Percentiles rank a stretch among this genome's conserved stretches.
Conservation (phyloP, 148 eudicot genomes). For the Fagopyrum esculentum region DNA sequence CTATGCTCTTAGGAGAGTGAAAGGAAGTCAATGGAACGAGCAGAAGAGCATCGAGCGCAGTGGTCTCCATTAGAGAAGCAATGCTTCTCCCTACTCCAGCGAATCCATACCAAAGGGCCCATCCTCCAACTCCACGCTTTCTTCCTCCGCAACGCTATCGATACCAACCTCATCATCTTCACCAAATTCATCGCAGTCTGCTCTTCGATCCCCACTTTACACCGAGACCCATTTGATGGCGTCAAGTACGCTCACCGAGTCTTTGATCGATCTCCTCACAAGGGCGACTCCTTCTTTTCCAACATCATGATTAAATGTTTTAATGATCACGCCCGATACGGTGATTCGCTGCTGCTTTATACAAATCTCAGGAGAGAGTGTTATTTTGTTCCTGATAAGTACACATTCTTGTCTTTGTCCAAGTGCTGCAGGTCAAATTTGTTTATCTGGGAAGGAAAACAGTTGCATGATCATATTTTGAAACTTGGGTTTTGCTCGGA, state of each 20-base stretch:
- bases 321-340: constrained; percentile 30
- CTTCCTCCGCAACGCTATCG: constrained; percentile 43
- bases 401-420: constrained; percentile 48
- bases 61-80: constrained; percentile 51
- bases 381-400: constrained; percentile 46
- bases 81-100: constrained; percentile 47
- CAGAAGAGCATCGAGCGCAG: constrained; percentile 9
- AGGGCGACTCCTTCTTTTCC: constrained; percentile 43
- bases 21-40: constrained; percentile 19
- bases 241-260: constrained; percentile 49
- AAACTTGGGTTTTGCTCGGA: constrained; percentile 47
- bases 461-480: constrained; percentile 45
- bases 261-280: constrained; percentile 46
- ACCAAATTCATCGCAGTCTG: constrained; percentile 48
- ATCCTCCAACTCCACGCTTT: constrained; percentile 72
- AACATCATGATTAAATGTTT: constrained; percentile 61
- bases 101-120: constrained; percentile 26
- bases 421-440: constrained; percentile 45
- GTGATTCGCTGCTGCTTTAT: constrained; percentile 36
- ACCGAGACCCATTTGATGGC: background rate
- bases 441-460: constrained; percentile 32
- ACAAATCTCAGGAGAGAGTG: constrained; percentile 29
- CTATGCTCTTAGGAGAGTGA: background rate
- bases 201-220: constrained; percentile 20
- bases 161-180: constrained; percentile 43